A percentile compares a stretch with the other conserved stretches of the same genome.
Evolutionary conservation across 805 yeast genomes (phyloP).

Genomic region (Saccharomyces mikatae): DNA sequence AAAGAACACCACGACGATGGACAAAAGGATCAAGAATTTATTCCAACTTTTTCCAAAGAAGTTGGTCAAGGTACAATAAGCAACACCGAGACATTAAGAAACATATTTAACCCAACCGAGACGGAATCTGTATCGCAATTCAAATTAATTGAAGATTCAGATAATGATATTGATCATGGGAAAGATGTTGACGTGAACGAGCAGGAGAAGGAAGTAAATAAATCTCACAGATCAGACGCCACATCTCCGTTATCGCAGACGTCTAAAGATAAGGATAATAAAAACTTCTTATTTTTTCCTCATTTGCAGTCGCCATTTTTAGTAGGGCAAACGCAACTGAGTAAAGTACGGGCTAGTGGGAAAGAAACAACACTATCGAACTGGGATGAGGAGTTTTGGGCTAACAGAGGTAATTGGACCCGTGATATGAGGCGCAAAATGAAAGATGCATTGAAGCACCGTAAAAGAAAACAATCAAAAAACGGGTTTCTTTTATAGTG

Average conservation of each 20-base stretch:
- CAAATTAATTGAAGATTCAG: slow-evolving; percentile 37
- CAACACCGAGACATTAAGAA: slow-evolving; percentile 56
- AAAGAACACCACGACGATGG: slow-evolving; percentile 23
- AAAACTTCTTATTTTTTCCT: slow-evolving; percentile 63
- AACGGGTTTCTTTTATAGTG: slow-evolving; percentile 4
- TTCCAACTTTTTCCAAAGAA: slow-evolving; percentile 40
- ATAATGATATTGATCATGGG: slow-evolving; percentile 39
- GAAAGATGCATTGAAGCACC: slow-evolving; percentile 62
- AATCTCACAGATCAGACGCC: not conserved
- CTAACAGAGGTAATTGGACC: slow-evolving; percentile 70
- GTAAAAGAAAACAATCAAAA: slow-evolving; percentile 33
- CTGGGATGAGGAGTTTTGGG: slow-evolving; percentile 78
- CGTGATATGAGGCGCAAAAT: slow-evolving; percentile 66
- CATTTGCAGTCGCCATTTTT: slow-evolving; percentile 83
- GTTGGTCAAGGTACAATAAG: slow-evolving; percentile 27
- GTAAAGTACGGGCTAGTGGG: slow-evolving; percentile 35
- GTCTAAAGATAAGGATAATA: slow-evolving; percentile 29
- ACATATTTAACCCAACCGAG: slow-evolving; percentile 42
- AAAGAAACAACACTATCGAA: slow-evolving; percentile 32
- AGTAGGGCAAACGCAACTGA: slow-evolving; percentile 73
- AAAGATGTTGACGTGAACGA: slow-evolving; percentile 4
- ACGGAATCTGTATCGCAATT: slow-evolving; percentile 32
- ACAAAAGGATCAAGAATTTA: slow-evolving; percentile 37
- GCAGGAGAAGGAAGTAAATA: slow-evolving; percentile 11
- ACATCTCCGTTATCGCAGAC: not conserved